These are phyloP conservation scores for Hordeum vulgare DNA, from an alignment of 176 grass and related monocot genomes.

Conservation along the genomic window MorexV3_pseudomolecules_assembly NC_058520.1:511016130-511016629, in stretches of 20 bases:
- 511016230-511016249: neutral
- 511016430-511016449: neutral
- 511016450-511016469: too few relatives aligned
- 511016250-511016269: neutral
- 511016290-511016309: rapidly evolving
- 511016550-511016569: neutral
- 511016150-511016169: neutral
- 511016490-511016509: neutral
- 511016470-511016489: neutral
- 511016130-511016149: neutral
- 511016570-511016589: neutral
- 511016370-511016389: neutral
- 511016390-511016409: conserved; percentile 11
- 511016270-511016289: neutral
- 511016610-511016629: neutral
- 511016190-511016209: neutral
- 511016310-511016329: neutral
- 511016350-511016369: rapidly evolving
- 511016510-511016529: neutral
- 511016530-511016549: neutral
- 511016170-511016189: neutral
- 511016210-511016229: rapidly evolving
- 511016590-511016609: neutral
- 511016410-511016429: neutral
- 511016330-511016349: neutral